Evolutionary conservation across 2,329 filamentous ascomycete genomes (phyloP).

Genomic region (Chaetomium globosum): DNA sequence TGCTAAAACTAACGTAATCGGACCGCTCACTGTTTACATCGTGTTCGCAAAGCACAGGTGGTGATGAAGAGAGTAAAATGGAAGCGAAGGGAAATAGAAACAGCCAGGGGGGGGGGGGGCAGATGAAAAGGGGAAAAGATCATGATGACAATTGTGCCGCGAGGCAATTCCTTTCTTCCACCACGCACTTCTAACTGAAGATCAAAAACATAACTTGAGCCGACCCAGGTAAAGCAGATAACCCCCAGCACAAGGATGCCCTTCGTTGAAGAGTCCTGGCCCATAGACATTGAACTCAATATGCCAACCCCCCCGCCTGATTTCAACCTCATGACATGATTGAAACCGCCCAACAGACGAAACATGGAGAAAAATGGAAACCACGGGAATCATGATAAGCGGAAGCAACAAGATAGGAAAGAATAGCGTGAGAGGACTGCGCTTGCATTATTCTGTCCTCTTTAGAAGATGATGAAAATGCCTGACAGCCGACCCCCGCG

Average conservation of each 20-base stretch:
- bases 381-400: background rate
- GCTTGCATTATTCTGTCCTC: constrained; percentile 6
- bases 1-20: background rate
- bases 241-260: background rate
- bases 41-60: background rate
- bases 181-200: constrained; percentile 10
- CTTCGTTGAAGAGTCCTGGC: constrained; percentile 1
- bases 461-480: background rate
- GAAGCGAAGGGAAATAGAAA: background rate
- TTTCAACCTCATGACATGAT: background rate
- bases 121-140: background rate
- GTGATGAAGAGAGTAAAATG: background rate
- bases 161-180: constrained; percentile 29
- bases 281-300: background rate
- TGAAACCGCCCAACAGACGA: background rate
- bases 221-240: constrained; percentile 5
- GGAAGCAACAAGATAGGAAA: background rate
- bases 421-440: background rate
- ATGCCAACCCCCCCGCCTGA: background rate
- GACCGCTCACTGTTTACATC: constrained; percentile 10
- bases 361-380: background rate
- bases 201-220: constrained; percentile 12
- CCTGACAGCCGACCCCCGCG: background rate
- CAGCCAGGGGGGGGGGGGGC: too few species aligned
- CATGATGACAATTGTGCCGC: constrained; percentile 15